Percentiles rank a stretch among this genome's conserved stretches.
phyloP scores from a whole-genome alignment of 2,329 filamentous ascomycete genomes.

The Blastomyces emzantsi region DNA sequence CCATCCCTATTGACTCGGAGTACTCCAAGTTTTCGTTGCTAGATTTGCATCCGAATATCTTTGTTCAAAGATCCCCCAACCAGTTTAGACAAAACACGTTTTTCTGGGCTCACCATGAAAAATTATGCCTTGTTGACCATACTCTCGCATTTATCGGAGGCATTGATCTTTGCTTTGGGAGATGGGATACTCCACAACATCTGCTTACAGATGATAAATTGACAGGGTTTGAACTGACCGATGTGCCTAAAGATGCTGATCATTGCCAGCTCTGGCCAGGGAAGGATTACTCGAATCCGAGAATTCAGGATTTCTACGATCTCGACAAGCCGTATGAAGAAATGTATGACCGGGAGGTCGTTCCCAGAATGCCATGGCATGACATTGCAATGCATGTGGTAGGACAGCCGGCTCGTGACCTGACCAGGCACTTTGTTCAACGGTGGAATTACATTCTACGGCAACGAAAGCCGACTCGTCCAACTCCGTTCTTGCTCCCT shows the following conservation, averaged over 20 bases:
- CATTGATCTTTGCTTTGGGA: conserved; percentile 87
- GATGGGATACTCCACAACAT: conserved; percentile 86
- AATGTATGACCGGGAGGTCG: conserved; percentile 86
- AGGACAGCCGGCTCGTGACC: conserved; percentile 83
- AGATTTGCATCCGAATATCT: conserved; percentile 94
- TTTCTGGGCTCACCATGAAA: conserved; percentile 98
- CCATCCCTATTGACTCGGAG: conserved; percentile 94
- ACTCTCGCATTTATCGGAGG: conserved; percentile 90
- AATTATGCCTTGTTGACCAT: conserved; percentile 93
- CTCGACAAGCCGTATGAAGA: conserved; percentile 91
- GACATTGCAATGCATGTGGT: conserved; percentile 87
- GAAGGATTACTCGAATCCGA: conserved; percentile 97
- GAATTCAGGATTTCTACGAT: conserved; percentile 89
- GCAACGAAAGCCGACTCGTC: conserved; percentile 84
- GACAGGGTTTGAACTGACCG: conserved; percentile 57
- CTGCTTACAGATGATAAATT: conserved; percentile 80
- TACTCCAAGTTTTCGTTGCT: conserved; percentile 96
- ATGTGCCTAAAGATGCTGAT: conserved; percentile 67
- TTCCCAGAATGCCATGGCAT: conserved; percentile 96
- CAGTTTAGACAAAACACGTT: conserved; percentile 99
- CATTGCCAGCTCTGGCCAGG: conserved; percentile 93
- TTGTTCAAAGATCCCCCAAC: conserved; percentile 91
- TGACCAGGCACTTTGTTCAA: conserved; percentile 89
- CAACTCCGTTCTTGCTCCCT: conserved; percentile 85
- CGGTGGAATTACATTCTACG: conserved; percentile 95